Conservation (phyloP, 2,329 filamentous ascomycete species). For the Thyridium curvatum region DNA sequence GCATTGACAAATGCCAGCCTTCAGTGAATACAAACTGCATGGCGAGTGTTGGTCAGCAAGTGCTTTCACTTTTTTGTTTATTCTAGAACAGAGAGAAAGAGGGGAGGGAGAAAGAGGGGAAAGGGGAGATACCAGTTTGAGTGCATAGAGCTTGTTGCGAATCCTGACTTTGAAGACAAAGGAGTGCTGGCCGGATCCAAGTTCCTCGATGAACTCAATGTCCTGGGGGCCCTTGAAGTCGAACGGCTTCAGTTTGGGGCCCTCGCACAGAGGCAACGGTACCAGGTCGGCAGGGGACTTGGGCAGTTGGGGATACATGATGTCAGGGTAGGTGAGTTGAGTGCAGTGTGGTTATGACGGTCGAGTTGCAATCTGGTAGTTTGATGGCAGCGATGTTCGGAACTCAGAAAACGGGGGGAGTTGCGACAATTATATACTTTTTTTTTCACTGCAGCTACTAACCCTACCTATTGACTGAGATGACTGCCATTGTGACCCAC, state of each 20-base stretch:
- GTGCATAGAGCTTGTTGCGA: slow-evolving; percentile 9
- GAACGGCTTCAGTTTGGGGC: slow-evolving; percentile 16
- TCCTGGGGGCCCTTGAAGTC: slow-evolving; percentile 13
- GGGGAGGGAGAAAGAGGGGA: background rate
- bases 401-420: too few species aligned
- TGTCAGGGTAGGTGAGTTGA: too few species aligned
- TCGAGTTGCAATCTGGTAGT: too few species aligned
- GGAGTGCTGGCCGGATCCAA: slow-evolving; percentile 10
- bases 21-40: background rate
- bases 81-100: background rate
- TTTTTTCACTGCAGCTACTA: too few species aligned
- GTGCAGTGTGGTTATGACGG: too few species aligned
- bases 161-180: slow-evolving; percentile 12
- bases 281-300: slow-evolving; percentile 10
- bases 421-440: too few species aligned
- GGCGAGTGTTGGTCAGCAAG: background rate
- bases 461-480: too few species aligned
- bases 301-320: slow-evolving; percentile 9
- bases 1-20: too few species aligned
- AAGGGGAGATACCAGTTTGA: slow-evolving; percentile 11
- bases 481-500: too few species aligned
- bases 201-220: slow-evolving; percentile 13
- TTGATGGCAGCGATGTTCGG: too few species aligned
- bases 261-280: slow-evolving; percentile 10
- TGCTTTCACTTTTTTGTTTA: background rate